Percentiles rank a stretch among this genome's conserved stretches.
These are phyloP conservation scores for Cladosporium velox DNA, from an alignment of 2,329 filamentous ascomycete species.

Conservation along the genomic window DNA sequence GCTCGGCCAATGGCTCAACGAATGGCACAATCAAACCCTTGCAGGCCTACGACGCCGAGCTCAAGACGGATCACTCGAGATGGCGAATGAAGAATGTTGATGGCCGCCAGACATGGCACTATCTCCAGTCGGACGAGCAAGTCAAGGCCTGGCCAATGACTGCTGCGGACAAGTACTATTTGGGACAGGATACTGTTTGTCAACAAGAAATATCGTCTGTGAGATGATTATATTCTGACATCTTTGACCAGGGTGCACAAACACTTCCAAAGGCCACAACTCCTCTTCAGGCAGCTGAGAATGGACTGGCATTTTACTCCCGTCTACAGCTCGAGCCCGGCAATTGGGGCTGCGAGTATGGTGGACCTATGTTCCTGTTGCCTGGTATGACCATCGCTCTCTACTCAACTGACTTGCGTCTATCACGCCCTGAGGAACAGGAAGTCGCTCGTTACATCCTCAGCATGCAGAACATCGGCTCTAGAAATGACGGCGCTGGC, in stretches of 20 bases:
- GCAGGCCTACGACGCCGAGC: constrained; percentile 16
- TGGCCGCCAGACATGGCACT: constrained; percentile 92
- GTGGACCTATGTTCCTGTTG: constrained; percentile 93
- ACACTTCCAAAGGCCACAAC: constrained; percentile 69
- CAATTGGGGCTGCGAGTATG: constrained; percentile 97
- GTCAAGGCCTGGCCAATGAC: constrained; percentile 79
- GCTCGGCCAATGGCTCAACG: constrained; percentile 21
- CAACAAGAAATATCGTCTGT: constrained; percentile 20
- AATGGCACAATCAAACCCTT: constrained; percentile 3
- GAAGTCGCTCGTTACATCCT: constrained; percentile 94
- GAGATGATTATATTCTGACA: neutral
- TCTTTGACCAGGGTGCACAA: constrained; percentile 65
- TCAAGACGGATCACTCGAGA: constrained; percentile 70
- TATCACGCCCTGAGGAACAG: constrained; percentile 74
- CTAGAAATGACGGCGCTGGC: constrained; percentile 69
- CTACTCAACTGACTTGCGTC: constrained; percentile 85
- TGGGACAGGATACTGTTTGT: constrained; percentile 75
- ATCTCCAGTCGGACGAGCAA: constrained; percentile 72
- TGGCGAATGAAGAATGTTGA: constrained; percentile 85
- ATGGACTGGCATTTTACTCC: constrained; percentile 86
- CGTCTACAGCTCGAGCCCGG: constrained; percentile 84
- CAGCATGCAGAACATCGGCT: constrained; percentile 67
- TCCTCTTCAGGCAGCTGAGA: constrained; percentile 75
- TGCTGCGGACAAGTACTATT: constrained; percentile 82
- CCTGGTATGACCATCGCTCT: constrained; percentile 82